Evolutionary conservation across 768 basidiomycete genomes (phyloP), one percentile per base, ranked within the genome.

Genomic region (Boletus eberwhitei): DNA sequence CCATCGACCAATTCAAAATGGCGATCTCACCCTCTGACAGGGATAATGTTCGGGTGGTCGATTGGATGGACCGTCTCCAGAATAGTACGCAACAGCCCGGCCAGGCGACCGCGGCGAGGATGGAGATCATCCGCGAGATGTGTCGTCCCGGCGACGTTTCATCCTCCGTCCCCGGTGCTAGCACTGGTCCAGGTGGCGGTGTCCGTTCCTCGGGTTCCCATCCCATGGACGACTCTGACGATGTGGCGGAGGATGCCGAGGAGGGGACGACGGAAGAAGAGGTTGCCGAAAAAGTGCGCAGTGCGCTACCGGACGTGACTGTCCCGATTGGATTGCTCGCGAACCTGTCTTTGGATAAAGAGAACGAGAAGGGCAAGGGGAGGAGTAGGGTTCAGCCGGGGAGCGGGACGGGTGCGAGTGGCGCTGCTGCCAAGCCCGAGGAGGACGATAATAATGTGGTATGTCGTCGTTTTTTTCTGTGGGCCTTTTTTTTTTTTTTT

Each of bases 251-350:
- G 5, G 70, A 67, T 8, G 65, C 53, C 9, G 73, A 71, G 2
- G 71, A 67, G 34, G 66, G 51, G 3, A 67, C 68, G 0, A 66
- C 68, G 2, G 74, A 73, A 14, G 71, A 69, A 22, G 73, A 75
- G 46, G 78, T 74, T 5, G 70, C 71, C 7, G 82, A 79, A 36
- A 82, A 79, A 36, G 65, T 74, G 45, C 76, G 73, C 50, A 74
- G 76, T 21, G 73, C 79, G 5, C 65, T 90, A 5, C 88, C 88
- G 7, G 87, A 89, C 53, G 76, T 84, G 4, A 79, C 84, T 22
- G 88, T 89, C 5, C 90, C 90, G 6, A 73, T 93, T 3, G 88
- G 88, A 4, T 66, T 93, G 42, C 80, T 92, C 21, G 90, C 90
- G 14, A 83, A 85, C 45, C 67, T 93, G 34, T 82, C 85, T 34